Evolutionary conservation across 768 basidiomycete species (phyloP).

Genomic region (Lepiota brunneoincarnata): DNA sequence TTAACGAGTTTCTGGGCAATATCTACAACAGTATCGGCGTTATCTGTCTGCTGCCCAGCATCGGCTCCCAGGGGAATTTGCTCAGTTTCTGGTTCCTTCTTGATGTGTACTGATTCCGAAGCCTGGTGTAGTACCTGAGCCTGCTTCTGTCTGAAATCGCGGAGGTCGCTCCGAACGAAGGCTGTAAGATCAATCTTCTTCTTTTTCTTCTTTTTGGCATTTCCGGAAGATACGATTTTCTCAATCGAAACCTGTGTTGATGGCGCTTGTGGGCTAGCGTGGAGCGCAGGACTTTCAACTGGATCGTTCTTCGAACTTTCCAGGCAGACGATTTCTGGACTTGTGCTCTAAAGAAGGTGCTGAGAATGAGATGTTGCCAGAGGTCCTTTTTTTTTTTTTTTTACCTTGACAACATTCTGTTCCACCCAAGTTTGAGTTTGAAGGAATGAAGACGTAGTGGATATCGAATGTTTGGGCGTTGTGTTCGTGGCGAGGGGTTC

Average conservation of each 20-base stretch:
- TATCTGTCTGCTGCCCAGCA: not conserved
- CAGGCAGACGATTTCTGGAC: slow-evolving; percentile 3
- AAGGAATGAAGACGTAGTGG: no score
- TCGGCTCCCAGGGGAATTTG: not conserved
- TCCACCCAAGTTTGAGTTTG: no score
- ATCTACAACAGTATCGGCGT: not conserved
- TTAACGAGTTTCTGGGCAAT: not conserved
- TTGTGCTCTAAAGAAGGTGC: slow-evolving; percentile 1
- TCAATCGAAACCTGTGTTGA: not conserved
- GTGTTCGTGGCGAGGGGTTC: no score
- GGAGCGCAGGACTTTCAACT: not conserved
- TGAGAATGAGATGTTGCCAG: not conserved
- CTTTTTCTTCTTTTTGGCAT: slow-evolving; percentile 24
- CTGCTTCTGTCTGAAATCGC: slow-evolving; percentile 22
- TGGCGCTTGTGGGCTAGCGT: not conserved
- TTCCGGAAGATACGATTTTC: not conserved
- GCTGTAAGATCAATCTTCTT: slow-evolving; percentile 24
- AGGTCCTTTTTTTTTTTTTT: not conserved
- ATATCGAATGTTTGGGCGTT: no score
- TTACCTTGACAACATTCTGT: no score
- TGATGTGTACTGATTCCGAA: not conserved
- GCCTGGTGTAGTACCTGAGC: slow-evolving; percentile 5
- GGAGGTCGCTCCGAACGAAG: slow-evolving; percentile 27
- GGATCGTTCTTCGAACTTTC: not conserved
- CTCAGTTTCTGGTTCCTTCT: slow-evolving; percentile 6